Percentiles rank a stretch among this genome's conserved stretches.
These are phyloP conservation scores for Apiospora hydei DNA, from an alignment of 2,329 filamentous ascomycete genomes.

Conservation along the genomic window DNA sequence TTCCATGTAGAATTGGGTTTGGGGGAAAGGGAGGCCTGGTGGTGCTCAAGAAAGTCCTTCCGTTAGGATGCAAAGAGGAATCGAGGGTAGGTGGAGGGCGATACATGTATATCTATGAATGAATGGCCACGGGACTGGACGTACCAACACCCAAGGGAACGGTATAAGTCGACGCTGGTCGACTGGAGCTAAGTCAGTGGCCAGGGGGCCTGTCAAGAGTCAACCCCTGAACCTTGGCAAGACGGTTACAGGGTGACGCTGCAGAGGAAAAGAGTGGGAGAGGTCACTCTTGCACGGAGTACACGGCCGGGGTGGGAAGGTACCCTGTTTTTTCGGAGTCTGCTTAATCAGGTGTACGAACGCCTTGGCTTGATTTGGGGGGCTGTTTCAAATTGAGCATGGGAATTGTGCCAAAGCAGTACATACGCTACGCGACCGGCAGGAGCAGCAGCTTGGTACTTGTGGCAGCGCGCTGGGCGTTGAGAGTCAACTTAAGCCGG, in stretches of 20 bases:
- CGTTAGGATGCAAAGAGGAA: neutral
- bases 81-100: neutral
- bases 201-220: slow-evolving; percentile 21
- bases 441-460: neutral
- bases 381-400: slow-evolving; percentile 26
- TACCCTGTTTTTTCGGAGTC: neutral
- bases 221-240: slow-evolving; percentile 20
- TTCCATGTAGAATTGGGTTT: slow-evolving; percentile 10
- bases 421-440: slow-evolving; percentile 7
- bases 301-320: slow-evolving; percentile 8
- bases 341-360: slow-evolving; percentile 19
- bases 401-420: slow-evolving; percentile 11
- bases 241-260: slow-evolving; percentile 20
- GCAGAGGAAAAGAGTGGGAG: slow-evolving; percentile 3
- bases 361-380: slow-evolving; percentile 23
- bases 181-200: slow-evolving; percentile 10
- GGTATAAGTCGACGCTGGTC: slow-evolving; percentile 9
- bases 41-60: slow-evolving; percentile 15
- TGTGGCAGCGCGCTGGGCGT: slow-evolving; percentile 12
- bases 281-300: slow-evolving; percentile 17
- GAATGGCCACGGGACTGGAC: neutral
- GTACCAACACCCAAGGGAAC: slow-evolving; percentile 2
- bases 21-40: neutral
- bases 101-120: slow-evolving; percentile 15
- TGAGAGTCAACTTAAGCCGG: neutral